Conservation (phyloP, 2,329 filamentous ascomycete species). For the Penicillium sp. region DNA sequence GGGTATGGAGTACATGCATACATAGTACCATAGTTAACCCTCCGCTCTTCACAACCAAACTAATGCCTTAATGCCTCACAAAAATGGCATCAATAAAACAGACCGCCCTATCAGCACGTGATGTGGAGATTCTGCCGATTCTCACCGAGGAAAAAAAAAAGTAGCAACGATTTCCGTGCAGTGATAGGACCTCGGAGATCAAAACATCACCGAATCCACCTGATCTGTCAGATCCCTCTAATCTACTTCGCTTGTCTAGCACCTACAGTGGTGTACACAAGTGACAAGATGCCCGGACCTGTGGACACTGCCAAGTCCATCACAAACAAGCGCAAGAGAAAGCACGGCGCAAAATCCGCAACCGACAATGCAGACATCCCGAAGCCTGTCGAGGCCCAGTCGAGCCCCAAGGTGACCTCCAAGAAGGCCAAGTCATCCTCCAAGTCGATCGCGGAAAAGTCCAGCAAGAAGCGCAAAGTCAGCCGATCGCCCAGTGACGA, state of each 20-base stretch:
- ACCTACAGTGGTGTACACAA: conserved; percentile 14
- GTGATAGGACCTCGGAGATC: conserved; percentile 27
- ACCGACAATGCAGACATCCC: conserved; percentile 32
- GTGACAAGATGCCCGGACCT: conserved; percentile 37
- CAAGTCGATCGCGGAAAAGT: conserved; percentile 31
- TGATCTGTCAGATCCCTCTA: conserved; percentile 8
- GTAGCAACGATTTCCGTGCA: conserved; percentile 27
- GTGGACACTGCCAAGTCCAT: conserved; percentile 44
- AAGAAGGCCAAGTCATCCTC: conserved; percentile 25
- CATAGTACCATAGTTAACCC: too few relatives aligned
- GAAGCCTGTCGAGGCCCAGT: conserved; percentile 29
- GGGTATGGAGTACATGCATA: too few relatives aligned
- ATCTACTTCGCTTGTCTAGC: conserved; percentile 10
- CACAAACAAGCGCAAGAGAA: conserved; percentile 52
- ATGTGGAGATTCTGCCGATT: conserved; percentile 33
- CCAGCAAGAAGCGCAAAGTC: conserved; percentile 45
- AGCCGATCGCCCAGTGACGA: conserved; percentile 42
- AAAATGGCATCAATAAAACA: conserved; percentile 11
- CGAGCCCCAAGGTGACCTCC: conserved; percentile 23
- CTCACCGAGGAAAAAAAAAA: conserved; percentile 34
- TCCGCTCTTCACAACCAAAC: too few relatives aligned
- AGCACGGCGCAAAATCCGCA: conserved; percentile 37
- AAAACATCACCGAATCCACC: conserved; percentile 24
- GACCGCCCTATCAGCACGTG: conserved; percentile 36
- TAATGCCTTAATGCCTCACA: conserved; percentile 10